A percentile compares a stretch with the other conserved stretches of the same genome.
Evolutionary conservation across 2,329 filamentous ascomycete species (phyloP).

Genomic region (Clarireedia monteithiana): DNA sequence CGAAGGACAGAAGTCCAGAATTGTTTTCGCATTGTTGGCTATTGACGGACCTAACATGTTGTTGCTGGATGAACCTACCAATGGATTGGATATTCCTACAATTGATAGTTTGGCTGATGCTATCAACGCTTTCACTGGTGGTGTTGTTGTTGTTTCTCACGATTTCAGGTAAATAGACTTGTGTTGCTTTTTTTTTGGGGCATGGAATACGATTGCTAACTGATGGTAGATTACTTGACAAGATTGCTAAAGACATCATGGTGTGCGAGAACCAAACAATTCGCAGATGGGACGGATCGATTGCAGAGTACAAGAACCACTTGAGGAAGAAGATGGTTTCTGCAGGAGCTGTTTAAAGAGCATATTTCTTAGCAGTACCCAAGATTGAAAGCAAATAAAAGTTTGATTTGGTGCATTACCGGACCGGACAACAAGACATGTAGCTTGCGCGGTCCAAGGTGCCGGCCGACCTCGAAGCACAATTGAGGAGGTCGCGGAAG

Average conservation of each 20-base stretch:
- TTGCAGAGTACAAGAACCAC: constrained; percentile 96
- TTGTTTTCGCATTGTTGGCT: constrained; percentile 92
- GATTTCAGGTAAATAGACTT: constrained; percentile 78
- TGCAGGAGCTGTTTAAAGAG: constrained; percentile 69
- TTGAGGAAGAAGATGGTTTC: constrained; percentile 98
- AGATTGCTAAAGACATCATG: constrained; percentile 99
- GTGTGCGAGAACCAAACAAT: constrained; percentile 98
- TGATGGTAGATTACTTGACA: constrained; percentile 75
- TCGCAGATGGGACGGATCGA: constrained; percentile 77
- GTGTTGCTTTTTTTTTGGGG: too few relatives aligned
- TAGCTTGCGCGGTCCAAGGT: not conserved
- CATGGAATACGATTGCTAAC: constrained; percentile 28
- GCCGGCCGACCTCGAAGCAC: not conserved
- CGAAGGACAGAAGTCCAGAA: constrained; percentile 95
- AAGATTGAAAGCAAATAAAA: not conserved
- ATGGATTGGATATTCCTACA: constrained; percentile 97
- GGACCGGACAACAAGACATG: not conserved
- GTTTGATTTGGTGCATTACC: constrained; percentile 7
- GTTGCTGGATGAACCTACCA: constrained; percentile 95
- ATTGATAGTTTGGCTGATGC: constrained; percentile 97
- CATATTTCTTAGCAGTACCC: not conserved
- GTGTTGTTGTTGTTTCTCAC: constrained; percentile 97
- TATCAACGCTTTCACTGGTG: constrained; percentile 88
- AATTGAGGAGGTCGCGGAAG: constrained; percentile 7
- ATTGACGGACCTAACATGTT: constrained; percentile 98